These are phyloP conservation scores for Paraphaeosphaeria minitans DNA, from an alignment of 2,329 filamentous ascomycete species.

Conservation along the genomic window DNA sequence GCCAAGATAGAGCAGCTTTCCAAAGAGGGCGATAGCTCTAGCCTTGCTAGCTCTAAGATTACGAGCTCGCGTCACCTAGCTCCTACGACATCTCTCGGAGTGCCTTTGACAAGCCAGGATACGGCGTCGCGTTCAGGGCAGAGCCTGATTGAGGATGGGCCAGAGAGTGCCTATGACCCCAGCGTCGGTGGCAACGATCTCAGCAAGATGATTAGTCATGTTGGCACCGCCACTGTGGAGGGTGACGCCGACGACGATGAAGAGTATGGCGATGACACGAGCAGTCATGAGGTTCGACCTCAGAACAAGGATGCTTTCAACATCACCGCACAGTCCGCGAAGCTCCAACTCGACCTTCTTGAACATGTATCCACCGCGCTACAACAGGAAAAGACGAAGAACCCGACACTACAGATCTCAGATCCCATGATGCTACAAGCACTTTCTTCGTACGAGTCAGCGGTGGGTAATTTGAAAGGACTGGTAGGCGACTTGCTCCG, in stretches of 20 bases:
- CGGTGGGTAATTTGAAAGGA: slow-evolving; percentile 83
- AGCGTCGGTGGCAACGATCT: slow-evolving; percentile 62
- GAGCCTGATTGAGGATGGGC: slow-evolving; percentile 58
- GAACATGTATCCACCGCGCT: slow-evolving; percentile 84
- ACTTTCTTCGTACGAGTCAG: slow-evolving; percentile 82
- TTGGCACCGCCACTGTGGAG: slow-evolving; percentile 58
- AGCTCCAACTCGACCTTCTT: slow-evolving; percentile 88
- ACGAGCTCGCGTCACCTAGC: slow-evolving; percentile 35
- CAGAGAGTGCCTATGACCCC: slow-evolving; percentile 62
- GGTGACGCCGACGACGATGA: slow-evolving; percentile 70
- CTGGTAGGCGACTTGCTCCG: slow-evolving; percentile 85
- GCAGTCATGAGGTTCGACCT: slow-evolving; percentile 72
- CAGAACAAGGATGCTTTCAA: slow-evolving; percentile 92
- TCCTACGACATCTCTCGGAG: slow-evolving; percentile 54
- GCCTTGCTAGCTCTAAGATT: slow-evolving; percentile 43
- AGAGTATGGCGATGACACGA: slow-evolving; percentile 80
- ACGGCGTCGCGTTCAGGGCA: slow-evolving; percentile 49
- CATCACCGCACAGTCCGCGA: slow-evolving; percentile 94
- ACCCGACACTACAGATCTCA: slow-evolving; percentile 73
- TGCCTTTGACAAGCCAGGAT: slow-evolving; percentile 52
- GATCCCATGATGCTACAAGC: slow-evolving; percentile 79
- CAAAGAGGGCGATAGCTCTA: slow-evolving; percentile 50
- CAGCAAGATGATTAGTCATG: slow-evolving; percentile 54
- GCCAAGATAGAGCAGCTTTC: slow-evolving; percentile 75
- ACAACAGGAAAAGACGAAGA: slow-evolving; percentile 70